Conservation (phyloP, 2,329 filamentous ascomycete genomes). For the Alternaria novae-zelandiae region DNA sequence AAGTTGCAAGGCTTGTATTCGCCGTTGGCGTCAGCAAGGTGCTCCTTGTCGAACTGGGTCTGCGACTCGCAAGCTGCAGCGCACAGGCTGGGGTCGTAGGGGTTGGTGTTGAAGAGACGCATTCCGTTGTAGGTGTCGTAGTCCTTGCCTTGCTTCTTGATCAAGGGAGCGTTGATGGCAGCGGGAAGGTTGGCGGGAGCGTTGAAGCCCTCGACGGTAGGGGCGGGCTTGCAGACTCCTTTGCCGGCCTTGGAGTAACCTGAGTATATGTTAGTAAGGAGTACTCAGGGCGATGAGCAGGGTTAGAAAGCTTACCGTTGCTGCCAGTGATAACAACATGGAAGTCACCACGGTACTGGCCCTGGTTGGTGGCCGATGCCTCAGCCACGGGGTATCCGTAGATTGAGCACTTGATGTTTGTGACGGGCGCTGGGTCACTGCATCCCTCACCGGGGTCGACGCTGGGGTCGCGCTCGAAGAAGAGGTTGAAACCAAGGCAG, state of each 20-base stretch:
- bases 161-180: constrained; percentile 36
- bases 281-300: background rate
- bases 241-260: constrained; percentile 31
- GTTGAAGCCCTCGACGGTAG: constrained; percentile 23
- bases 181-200: constrained; percentile 20
- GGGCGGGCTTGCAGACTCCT: constrained; percentile 5
- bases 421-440: constrained; percentile 25
- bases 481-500: constrained; percentile 41
- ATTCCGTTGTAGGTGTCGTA: constrained; percentile 38
- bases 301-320: constrained; percentile 20
- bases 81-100: constrained; percentile 40
- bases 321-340: constrained; percentile 35
- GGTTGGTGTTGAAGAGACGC: constrained; percentile 36
- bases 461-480: constrained; percentile 35
- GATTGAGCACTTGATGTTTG: constrained; percentile 38
- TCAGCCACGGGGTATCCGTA: constrained; percentile 34
- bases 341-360: constrained; percentile 32
- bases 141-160: constrained; percentile 10
- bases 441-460: constrained; percentile 20
- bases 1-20: constrained; percentile 48
- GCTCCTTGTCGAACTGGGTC: constrained; percentile 42
- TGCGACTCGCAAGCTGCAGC: constrained; percentile 45
- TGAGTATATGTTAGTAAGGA: background rate
- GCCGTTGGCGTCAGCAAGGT: constrained; percentile 30
- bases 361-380: constrained; percentile 27